A percentile compares a stretch with the other conserved stretches of the same genome.
Conservation (phyloP, 2,329 filamentous ascomycete species). For the Pseudogymnoascus sp. region DNA sequence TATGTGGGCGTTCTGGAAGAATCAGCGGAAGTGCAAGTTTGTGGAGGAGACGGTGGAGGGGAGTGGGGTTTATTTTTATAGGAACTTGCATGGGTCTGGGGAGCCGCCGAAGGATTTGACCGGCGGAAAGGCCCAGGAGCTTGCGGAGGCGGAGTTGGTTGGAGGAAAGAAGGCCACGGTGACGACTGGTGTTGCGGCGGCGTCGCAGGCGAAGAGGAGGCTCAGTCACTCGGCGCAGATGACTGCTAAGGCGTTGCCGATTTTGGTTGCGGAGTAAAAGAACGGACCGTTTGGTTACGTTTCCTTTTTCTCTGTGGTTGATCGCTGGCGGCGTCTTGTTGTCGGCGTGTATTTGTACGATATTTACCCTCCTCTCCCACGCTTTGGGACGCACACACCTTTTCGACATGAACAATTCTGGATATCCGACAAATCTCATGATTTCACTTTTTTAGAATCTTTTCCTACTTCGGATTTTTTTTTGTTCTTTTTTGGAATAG, state of each 20-base stretch:
- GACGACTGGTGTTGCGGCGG: background rate
- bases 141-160: background rate
- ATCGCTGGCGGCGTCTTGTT: background rate
- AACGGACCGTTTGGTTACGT: background rate
- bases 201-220: constrained; percentile 1
- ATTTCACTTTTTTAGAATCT: background rate
- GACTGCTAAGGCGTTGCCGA: constrained; percentile 1
- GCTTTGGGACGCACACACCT: background rate
- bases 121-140: background rate
- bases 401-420: background rate
- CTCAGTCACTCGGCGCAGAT: constrained; percentile 2
- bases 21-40: constrained; percentile 20
- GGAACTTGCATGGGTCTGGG: constrained; percentile 18
- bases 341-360: background rate
- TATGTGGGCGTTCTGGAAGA: constrained; percentile 25
- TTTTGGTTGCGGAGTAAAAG: background rate
- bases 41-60: constrained; percentile 27
- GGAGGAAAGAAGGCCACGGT: background rate
- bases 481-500: background rate
- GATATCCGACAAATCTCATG: background rate
- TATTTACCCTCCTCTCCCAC: background rate
- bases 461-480: background rate
- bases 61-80: constrained; percentile 26
- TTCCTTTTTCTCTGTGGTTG: background rate
- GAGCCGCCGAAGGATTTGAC: constrained; percentile 4